phyloP scores from a whole-genome alignment of 176 grass and related monocot species.

The Cymbopogon citratus region DNA sequence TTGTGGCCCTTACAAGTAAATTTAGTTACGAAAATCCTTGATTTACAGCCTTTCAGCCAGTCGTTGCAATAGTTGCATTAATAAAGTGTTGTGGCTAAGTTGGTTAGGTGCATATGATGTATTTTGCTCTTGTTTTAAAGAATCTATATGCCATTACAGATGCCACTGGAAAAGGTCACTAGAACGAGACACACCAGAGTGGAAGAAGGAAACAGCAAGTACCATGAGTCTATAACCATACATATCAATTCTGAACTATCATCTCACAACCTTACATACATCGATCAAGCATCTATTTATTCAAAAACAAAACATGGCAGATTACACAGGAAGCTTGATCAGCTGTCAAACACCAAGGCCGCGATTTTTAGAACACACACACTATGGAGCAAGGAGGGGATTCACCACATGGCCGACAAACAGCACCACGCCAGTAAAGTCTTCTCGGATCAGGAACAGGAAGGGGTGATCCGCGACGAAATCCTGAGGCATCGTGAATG shows the following conservation, averaged over 20 bases:
- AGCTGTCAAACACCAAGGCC: background rate
- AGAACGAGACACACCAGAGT: background rate
- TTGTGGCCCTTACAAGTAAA: no score
- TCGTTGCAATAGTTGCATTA: background rate
- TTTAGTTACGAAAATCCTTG: no score
- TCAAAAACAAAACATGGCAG: background rate
- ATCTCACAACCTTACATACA: background rate
- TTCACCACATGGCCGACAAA: slow-evolving; percentile 51
- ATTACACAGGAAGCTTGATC: slow-evolving; percentile 29
- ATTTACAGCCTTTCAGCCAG: no score
- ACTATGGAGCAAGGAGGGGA: slow-evolving; percentile 30
- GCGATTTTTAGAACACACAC: background rate
- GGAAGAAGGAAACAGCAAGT: background rate
- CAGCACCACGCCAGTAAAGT: slow-evolving; percentile 44
- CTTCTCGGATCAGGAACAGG: slow-evolving; percentile 52
- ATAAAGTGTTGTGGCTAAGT: background rate
- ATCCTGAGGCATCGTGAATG: slow-evolving; percentile 1
- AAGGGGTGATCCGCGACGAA: slow-evolving; percentile 57
- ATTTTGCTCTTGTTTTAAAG: background rate
- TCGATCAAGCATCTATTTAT: slow-evolving; percentile 14
- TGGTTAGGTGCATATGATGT: no score
- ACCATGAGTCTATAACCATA: background rate
- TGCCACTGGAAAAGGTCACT: background rate
- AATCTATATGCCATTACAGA: background rate
- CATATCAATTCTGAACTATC: background rate